Evolutionary conservation across 208 protist species (phyloP).

Genomic region (Crithidia sp.): DNA sequence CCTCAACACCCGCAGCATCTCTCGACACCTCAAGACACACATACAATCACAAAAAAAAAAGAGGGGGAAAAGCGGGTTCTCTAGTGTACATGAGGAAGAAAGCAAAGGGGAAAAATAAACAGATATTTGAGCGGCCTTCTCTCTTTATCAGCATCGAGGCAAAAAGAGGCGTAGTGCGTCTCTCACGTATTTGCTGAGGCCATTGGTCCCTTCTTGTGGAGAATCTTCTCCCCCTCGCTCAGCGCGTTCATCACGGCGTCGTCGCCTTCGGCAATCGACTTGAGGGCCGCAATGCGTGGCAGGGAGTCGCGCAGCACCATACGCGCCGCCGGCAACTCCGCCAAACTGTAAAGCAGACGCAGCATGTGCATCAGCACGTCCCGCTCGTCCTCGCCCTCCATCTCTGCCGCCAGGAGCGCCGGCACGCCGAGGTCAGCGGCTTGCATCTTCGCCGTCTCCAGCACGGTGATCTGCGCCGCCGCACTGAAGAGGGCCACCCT

Average conservation of each 20-base stretch:
- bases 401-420: conserved; percentile 33
- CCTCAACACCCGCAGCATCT: too few relatives aligned
- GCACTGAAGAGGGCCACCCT: conserved; percentile 67
- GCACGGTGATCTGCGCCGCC: conserved; percentile 77
- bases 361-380: conserved; percentile 82
- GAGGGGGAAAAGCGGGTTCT: too few relatives aligned
- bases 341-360: conserved; percentile 62
- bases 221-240: conserved; percentile 21
- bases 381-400: conserved; percentile 73
- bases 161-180: not conserved
- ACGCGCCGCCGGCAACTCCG: conserved; percentile 68
- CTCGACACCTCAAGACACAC: too few relatives aligned
- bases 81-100: not conserved
- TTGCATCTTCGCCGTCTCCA: conserved; percentile 77
- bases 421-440: conserved; percentile 56
- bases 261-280: conserved; percentile 48
- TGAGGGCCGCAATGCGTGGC: conserved; percentile 46
- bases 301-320: conserved; percentile 43
- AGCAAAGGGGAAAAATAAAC: not conserved
- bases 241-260: conserved; percentile 33
- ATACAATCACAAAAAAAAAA: too few relatives aligned
- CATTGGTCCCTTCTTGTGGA: conserved; percentile 29
- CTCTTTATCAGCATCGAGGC: not conserved
- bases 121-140: not conserved
- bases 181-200: not conserved